Base-by-base conservation (phyloP, 2,329 filamentous ascomycete species). In the Hymenotorrendiella dingleyae region DNA sequence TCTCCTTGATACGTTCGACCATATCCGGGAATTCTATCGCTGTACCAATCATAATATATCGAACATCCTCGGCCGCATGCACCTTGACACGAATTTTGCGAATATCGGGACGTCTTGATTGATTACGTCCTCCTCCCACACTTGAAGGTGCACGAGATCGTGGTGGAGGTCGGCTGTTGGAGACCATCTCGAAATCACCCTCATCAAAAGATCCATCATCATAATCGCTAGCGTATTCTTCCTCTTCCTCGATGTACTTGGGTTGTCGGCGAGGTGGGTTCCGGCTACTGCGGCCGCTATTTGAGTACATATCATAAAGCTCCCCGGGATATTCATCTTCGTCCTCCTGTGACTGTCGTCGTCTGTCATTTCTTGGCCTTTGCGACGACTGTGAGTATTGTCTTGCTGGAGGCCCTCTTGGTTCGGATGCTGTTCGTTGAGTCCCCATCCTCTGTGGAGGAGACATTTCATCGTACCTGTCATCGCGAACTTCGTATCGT, bases 1-100 rank as follows among this genome's bases (percentile, higher is more conserved):
- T 98, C 49, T 89, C 84, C 35, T 84, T 77, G 46, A 98, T 85
- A 47, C 82, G 81, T 48, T 83, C 80, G 29, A 84, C 80, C 33
- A 98, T 80, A 46, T 91, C 86, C 5, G 74, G 69, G 62, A 89
- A 96, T 47, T 83, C 79, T 10, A 88, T 74, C 2, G 78, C 76
- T 1, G 81, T 70, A 6, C 78, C 78, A 40, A 96, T 80, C 77
- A 96, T 89, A 52, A 97, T 85, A 63, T 95, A 96, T 47, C 94
- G 82, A 23, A 89, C 93, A 59, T 98, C 93, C 33, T 88, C 85
- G 3, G 74, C 81, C n/a, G n/a, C n/a, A 60, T 97, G 90, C 2
- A 95, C 89, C 70, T 98, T 98, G 62, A 96, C 81, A 27, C 90
- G 80, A 51, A 97, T 81, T 64, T 90, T 84, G 49, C 78, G 78